Evolutionary conservation across 371 early-diverging fungal species (phyloP).

Genomic region (Mucor velutinosus): DNA sequence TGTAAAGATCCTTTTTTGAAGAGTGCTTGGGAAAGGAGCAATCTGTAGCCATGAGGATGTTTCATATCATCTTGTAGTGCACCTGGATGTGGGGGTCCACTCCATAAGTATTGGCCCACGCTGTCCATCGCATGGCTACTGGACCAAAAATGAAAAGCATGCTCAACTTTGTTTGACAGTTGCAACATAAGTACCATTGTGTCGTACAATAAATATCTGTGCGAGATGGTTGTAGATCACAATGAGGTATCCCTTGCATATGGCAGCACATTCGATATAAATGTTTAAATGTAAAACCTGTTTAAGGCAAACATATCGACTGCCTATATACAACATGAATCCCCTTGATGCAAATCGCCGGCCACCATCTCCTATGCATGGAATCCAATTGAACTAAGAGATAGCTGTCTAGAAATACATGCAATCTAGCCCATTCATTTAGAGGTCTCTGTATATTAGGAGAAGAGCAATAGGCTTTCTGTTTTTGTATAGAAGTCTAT

Average conservation of each 20-base stretch:
- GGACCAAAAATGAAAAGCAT: neutral
- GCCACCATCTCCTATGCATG: neutral
- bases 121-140: neutral
- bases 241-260: neutral
- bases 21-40: neutral
- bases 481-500: slow-evolving; percentile 6
- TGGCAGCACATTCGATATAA: neutral
- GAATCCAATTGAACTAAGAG: neutral
- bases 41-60: neutral
- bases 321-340: neutral
- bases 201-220: slow-evolving; percentile 7
- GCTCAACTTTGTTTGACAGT: neutral
- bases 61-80: neutral
- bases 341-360: neutral
- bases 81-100: neutral
- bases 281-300: slow-evolving; percentile 5
- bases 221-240: neutral
- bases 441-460: neutral
- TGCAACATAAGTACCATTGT: neutral
- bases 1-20: neutral
- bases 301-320: neutral
- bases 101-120: neutral
- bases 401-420: neutral
- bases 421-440: neutral
- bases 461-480: neutral